Evolutionary conservation across 140 eudicot genomes (phyloP), one percentile per base, ranked within the genome.

Genomic region (Senecio squalidus): DNA sequence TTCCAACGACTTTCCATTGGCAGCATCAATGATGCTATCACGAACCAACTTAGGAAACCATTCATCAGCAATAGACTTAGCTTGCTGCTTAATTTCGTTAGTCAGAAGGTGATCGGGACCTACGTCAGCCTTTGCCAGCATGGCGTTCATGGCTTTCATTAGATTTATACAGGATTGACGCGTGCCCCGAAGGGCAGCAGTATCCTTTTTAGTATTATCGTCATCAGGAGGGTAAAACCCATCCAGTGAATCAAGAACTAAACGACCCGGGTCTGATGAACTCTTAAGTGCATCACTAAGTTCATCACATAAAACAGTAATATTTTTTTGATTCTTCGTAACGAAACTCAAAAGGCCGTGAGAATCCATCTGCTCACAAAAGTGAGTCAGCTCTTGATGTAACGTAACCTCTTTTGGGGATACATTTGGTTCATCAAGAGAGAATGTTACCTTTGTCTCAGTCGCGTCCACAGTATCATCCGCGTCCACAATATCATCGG

Each of bases 291-390:
- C 86, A 23, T 72, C 40, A 46, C 78, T 64, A 44, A 79, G 67
- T 68, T 79, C 83, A 64, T 72, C 70, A 28, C 71, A 17, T 34
- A 72, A n/a, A 44, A 48, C 24, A 29, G 48, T 52, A 54, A 22
- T 40, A 36, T 60, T 48, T 55, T 75, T 73, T 48, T 38, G 65
- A 55, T 76, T 79, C 73, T 79, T 81, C 60, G 39, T 46, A 53
- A 66, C 53, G 41, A 74, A 72, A 60, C 43, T 68, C 62, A 75
- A 62, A 59, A 82, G 83, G 56, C 90, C 85, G 44, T 64, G 64
- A 9, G 86, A 41, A 72, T 82, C 82, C 90, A 82, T 82, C 65
- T 65, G 78, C 76, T 72, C 72, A 67, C 90, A 82, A 20, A 75
- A 79, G 28, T 62, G 78, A 39, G 64, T 62, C 75, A 82, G 71